These are phyloP conservation scores for Paralagenidium karlingii DNA, from an alignment of 352 stramenopile species.

Conservation along the genomic window DNA sequence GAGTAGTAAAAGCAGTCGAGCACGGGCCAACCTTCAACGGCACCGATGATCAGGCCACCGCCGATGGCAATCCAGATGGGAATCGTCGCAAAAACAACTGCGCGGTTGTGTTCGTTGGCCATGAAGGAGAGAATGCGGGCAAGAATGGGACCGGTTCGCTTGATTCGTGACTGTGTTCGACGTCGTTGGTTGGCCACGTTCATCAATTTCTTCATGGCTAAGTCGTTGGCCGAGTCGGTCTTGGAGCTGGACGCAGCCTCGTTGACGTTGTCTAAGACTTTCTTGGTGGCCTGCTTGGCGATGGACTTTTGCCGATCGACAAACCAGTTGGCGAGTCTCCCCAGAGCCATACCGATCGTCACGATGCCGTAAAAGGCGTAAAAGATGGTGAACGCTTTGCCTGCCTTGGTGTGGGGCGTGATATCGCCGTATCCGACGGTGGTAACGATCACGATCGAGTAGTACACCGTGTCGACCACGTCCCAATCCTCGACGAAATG, in stretches of 20 bases:
- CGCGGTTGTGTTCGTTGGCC: conserved; percentile 36
- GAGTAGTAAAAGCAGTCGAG: conserved; percentile 89
- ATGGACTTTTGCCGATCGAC: conserved; percentile 36
- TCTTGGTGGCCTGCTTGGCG: conserved; percentile 39
- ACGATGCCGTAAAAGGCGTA: conserved; percentile 68
- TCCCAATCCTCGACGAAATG: conserved; percentile 42
- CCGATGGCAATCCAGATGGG: conserved; percentile 39
- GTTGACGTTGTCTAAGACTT: conserved; percentile 31
- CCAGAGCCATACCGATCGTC: conserved; percentile 55
- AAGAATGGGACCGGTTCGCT: too few relatives aligned
- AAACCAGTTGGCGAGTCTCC: conserved; percentile 34
- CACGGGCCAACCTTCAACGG: conserved; percentile 41
- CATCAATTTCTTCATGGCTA: background rate
- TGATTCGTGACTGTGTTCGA: conserved; percentile 13
- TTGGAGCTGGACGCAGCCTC: conserved; percentile 13
- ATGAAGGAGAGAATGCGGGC: too few relatives aligned
- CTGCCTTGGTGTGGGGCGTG: conserved; percentile 24
- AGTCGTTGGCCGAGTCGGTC: background rate
- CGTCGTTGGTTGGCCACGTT: background rate
- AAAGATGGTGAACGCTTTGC: conserved; percentile 80
- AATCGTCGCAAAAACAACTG: conserved; percentile 21
- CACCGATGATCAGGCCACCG: conserved; percentile 30
- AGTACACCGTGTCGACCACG: conserved; percentile 83
- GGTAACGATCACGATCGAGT: conserved; percentile 87
- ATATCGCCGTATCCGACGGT: conserved; percentile 85